phyloP scores from a whole-genome alignment of 192 early-diverging fungal genomes.

The Backusella tuberculispora region DNA sequence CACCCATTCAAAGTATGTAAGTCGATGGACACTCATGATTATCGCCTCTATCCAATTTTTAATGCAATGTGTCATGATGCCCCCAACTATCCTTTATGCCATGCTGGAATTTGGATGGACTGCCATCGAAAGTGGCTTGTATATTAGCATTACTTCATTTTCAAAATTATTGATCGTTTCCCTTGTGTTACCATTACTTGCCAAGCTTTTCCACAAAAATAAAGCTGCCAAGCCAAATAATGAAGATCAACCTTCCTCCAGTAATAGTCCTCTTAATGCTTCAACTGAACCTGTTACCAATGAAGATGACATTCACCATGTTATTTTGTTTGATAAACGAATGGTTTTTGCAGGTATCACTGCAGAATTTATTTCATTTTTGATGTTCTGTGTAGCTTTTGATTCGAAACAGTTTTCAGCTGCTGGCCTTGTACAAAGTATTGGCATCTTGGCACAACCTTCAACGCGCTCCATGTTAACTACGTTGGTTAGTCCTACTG shows the following conservation, averaged over 20 bases:
- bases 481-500: slow-evolving; percentile 44
- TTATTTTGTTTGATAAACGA: slow-evolving; percentile 48
- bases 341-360: slow-evolving; percentile 44
- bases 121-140: slow-evolving; percentile 47
- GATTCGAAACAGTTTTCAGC: slow-evolving; percentile 19
- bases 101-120: slow-evolving; percentile 50
- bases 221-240: background rate
- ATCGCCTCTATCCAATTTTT: slow-evolving; percentile 31
- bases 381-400: slow-evolving; percentile 39
- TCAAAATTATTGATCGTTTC: slow-evolving; percentile 39
- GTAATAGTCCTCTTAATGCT: background rate
- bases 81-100: slow-evolving; percentile 46
- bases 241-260: background rate
- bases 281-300: background rate
- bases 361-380: slow-evolving; percentile 37
- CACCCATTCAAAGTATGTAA: slow-evolving; percentile 19
- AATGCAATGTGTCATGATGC: slow-evolving; percentile 17
- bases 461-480: slow-evolving; percentile 49
- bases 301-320: slow-evolving; percentile 12
- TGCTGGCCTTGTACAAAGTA: slow-evolving; percentile 33
- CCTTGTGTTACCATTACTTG: slow-evolving; percentile 40
- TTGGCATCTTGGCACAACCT: slow-evolving; percentile 41
- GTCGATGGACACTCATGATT: slow-evolving; percentile 24
- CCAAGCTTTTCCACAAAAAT: slow-evolving; percentile 36
- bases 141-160: slow-evolving; percentile 32